phyloP scores from a whole-genome alignment of 2,329 filamentous ascomycete genomes.

The Claviceps monticola region DNA sequence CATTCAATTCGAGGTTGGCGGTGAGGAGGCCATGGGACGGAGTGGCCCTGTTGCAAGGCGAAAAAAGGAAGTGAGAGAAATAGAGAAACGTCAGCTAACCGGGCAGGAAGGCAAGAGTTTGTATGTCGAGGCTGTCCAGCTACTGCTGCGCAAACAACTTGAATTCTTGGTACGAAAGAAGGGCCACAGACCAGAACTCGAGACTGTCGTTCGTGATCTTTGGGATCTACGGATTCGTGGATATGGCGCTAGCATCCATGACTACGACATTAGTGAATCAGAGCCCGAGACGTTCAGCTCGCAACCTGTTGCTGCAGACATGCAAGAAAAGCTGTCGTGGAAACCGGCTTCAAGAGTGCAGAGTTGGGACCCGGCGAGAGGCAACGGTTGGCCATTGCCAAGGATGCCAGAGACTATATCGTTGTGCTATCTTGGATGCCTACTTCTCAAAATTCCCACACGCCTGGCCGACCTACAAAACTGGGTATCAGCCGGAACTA shows the following conservation, averaged over 20 bases:
- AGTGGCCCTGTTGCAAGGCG: conserved; percentile 40
- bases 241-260: conserved; percentile 22
- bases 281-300: conserved; percentile 26
- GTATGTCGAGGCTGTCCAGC: conserved; percentile 72
- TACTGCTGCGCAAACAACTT: conserved; percentile 72
- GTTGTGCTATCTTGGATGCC: conserved; percentile 64
- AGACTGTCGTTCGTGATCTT: conserved; percentile 67
- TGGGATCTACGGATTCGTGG: conserved; percentile 59
- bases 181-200: conserved; percentile 57
- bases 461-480: conserved; percentile 56
- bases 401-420: conserved; percentile 60
- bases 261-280: conserved; percentile 13
- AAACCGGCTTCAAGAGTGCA: conserved; percentile 19
- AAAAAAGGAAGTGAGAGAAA: conserved; percentile 43
- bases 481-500: conserved; percentile 53
- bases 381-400: conserved; percentile 43
- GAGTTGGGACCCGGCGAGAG: conserved; percentile 31
- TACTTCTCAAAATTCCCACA: conserved; percentile 65
- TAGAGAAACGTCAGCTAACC: conserved; percentile 38
- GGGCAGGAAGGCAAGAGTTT: conserved; percentile 61
- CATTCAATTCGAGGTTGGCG: conserved; percentile 42
- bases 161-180: conserved; percentile 55
- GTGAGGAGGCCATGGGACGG: conserved; percentile 58
- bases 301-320: conserved; percentile 14
- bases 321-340: conserved; percentile 13